phyloP scores from a whole-genome alignment of 2,329 filamentous ascomycete genomes.

The Helminthosporium solani region DNA sequence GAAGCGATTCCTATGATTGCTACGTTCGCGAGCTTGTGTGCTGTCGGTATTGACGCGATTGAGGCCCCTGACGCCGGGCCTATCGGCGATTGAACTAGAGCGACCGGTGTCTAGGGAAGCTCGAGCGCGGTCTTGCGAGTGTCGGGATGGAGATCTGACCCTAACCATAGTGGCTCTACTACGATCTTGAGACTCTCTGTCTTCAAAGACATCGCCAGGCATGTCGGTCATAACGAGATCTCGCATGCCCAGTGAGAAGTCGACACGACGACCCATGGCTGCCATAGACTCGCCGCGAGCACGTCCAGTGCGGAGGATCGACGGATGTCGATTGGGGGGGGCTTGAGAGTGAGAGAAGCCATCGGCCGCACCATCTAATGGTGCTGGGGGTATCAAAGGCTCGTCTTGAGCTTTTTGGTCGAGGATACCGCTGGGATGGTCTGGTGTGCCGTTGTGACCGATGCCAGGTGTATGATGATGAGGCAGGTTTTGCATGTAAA shows the following conservation, averaged over 20 bases:
- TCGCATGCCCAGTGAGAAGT: slow-evolving; percentile 69
- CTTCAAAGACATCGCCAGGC: slow-evolving; percentile 65
- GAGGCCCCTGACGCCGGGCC: slow-evolving; percentile 23
- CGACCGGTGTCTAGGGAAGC: slow-evolving; percentile 36
- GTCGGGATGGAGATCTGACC: slow-evolving; percentile 41
- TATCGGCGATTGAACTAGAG: slow-evolving; percentile 29
- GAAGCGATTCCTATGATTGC: slow-evolving; percentile 61
- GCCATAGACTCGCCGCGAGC: slow-evolving; percentile 59
- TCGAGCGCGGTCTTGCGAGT: slow-evolving; percentile 29
- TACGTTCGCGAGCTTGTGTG: slow-evolving; percentile 36
- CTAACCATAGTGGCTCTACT: slow-evolving; percentile 43
- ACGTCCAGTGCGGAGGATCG: slow-evolving; percentile 55
- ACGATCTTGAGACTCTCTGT: slow-evolving; percentile 44
- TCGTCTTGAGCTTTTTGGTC: slow-evolving; percentile 42
- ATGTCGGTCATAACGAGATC: slow-evolving; percentile 59
- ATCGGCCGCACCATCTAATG: slow-evolving; percentile 12
- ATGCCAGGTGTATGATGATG: slow-evolving; percentile 47
- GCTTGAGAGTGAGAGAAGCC: slow-evolving; percentile 1
- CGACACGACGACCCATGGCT: slow-evolving; percentile 62
- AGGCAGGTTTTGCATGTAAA: slow-evolving; percentile 60
- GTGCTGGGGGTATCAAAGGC: slow-evolving; percentile 45
- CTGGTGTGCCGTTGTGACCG: slow-evolving; percentile 47
- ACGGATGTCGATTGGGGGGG: slow-evolving; percentile 43
- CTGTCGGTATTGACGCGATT: slow-evolving; percentile 40
- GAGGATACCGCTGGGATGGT: slow-evolving; percentile 45